Percentiles rank a stretch among this genome's conserved stretches.
Conservation (phyloP, 495 filamentous ascomycete species). For the Neurospora tetrasperma region DNA sequence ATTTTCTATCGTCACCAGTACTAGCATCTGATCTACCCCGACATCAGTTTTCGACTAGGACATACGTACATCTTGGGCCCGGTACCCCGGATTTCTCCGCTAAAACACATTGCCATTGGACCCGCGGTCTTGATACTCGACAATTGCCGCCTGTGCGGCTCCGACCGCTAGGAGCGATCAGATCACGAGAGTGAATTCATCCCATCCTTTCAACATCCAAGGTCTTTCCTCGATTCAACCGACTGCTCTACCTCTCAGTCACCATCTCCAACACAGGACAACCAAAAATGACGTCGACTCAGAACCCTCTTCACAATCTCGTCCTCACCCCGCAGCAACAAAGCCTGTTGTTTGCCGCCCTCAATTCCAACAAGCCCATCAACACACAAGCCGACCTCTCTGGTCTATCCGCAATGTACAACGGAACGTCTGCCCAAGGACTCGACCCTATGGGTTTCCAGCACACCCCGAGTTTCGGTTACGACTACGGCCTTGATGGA, state of each 20-base stretch:
- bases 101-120: not conserved
- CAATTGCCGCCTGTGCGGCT: not conserved
- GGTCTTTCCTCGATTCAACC: not conserved
- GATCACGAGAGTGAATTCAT: not conserved
- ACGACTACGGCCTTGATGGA: slow-evolving; percentile 49
- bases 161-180: not conserved
- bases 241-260: not conserved
- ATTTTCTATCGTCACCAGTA: not conserved
- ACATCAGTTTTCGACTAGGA: not conserved
- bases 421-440: slow-evolving; percentile 41
- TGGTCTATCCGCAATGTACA: slow-evolving; percentile 33
- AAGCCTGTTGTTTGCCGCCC: slow-evolving; percentile 74
- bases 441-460: slow-evolving; percentile 35
- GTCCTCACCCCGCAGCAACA: slow-evolving; percentile 77
- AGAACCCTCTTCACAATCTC: slow-evolving; percentile 31
- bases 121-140: not conserved
- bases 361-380: slow-evolving; percentile 59
- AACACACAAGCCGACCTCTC: slow-evolving; percentile 36
- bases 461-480: slow-evolving; percentile 72
- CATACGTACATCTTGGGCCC: not conserved
- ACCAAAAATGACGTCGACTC: slow-evolving; percentile 35
- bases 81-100: not conserved
- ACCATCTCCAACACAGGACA: slow-evolving; percentile 17
- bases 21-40: not conserved
- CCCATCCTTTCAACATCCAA: not conserved